phyloP scores from a whole-genome alignment of 805 yeast species.

The Yarrowia hollandica region DNA sequence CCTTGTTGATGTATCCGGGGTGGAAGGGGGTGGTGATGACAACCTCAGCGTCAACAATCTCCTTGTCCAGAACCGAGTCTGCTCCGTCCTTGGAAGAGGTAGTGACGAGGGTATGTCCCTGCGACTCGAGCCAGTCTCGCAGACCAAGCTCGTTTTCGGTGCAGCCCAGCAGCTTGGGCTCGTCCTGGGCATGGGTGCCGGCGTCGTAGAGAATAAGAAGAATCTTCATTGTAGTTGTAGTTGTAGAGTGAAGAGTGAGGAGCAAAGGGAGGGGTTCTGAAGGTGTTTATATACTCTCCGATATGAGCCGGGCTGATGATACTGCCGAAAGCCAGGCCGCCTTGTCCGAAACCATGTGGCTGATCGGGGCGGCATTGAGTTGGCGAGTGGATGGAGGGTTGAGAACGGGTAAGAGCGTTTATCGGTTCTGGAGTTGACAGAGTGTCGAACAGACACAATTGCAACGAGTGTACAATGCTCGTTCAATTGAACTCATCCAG shows the following conservation, averaged over 20 bases:
- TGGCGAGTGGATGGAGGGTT: too few relatives aligned
- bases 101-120: conserved; percentile 66
- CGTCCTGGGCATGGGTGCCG: conserved; percentile 58
- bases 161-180: conserved; percentile 63
- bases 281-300: too few relatives aligned
- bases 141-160: conserved; percentile 76
- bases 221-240: conserved; percentile 43
- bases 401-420: too few relatives aligned
- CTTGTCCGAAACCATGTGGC: too few relatives aligned
- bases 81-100: conserved; percentile 71
- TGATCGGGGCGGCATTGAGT: too few relatives aligned
- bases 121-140: conserved; percentile 59
- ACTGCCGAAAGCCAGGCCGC: too few relatives aligned
- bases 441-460: too few relatives aligned
- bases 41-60: conserved; percentile 70
- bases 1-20: conserved; percentile 71
- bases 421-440: too few relatives aligned
- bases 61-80: conserved; percentile 57
- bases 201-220: conserved; percentile 61
- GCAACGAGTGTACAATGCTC: too few relatives aligned
- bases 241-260: background rate
- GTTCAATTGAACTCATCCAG: too few relatives aligned
- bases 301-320: too few relatives aligned
- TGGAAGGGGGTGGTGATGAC: conserved; percentile 84
- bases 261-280: too few relatives aligned